Evolutionary conservation across 2,329 filamentous ascomycete genomes (phyloP).

Genomic region (Leptosphaerulina australis): DNA sequence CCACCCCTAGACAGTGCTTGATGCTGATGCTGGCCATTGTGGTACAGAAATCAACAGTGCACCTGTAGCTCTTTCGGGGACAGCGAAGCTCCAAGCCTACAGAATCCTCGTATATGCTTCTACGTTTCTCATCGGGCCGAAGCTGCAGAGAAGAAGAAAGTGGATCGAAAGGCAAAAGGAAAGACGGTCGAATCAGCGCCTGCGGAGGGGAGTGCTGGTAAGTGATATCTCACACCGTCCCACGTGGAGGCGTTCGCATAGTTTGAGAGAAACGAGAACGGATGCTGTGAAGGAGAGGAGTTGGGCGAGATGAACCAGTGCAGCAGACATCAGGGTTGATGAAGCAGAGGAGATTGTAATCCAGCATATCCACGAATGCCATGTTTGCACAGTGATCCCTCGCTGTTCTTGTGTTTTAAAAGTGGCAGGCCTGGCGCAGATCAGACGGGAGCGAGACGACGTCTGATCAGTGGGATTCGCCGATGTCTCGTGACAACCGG

Average conservation of each 20-base stretch:
- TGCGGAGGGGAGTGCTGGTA: conserved; percentile 11
- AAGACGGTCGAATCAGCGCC: conserved; percentile 12
- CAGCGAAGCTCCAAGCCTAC: conserved; percentile 6
- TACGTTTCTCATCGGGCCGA: conserved; percentile 18
- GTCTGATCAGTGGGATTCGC: conserved; percentile 18
- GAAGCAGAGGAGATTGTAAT: conserved; percentile 12
- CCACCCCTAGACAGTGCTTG: background rate
- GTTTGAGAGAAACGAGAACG: background rate
- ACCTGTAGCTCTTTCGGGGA: conserved; percentile 7
- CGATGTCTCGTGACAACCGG: conserved; percentile 20
- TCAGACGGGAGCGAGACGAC: conserved; percentile 22
- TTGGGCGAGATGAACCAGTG: conserved; percentile 3
- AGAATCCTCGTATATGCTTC: conserved; percentile 3
- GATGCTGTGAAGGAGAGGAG: background rate
- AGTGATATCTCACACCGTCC: conserved; percentile 5
- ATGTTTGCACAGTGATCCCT: conserved; percentile 11
- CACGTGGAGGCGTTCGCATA: conserved; percentile 13
- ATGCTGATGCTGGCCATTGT: background rate
- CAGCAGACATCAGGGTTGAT: background rate
- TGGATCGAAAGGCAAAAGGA: conserved; percentile 9
- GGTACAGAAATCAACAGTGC: conserved; percentile 1
- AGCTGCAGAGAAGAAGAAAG: conserved; percentile 14
- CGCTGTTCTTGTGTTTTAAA: conserved; percentile 11
- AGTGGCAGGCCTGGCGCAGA: conserved; percentile 19
- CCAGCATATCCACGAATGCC: conserved; percentile 3